phyloP scores from a whole-genome alignment of 805 yeast genomes.

The Kodamaea hsintzibuensis region DNA sequence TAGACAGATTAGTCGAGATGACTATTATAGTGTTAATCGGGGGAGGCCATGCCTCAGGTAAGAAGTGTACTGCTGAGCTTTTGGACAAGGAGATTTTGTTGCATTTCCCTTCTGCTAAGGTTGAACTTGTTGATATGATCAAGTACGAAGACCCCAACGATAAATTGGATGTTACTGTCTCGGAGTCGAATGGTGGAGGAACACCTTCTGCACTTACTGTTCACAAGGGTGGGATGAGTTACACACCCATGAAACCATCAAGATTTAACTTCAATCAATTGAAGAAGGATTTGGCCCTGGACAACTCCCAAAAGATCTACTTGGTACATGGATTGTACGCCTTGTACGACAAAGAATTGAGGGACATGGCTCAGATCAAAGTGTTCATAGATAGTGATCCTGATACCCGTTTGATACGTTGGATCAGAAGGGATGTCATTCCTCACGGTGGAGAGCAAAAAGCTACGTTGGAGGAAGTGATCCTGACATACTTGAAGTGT shows the following conservation, averaged over 20 bases:
- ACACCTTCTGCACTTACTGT: conserved; percentile 32
- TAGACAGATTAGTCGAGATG: conserved; percentile 1
- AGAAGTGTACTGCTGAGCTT: conserved; percentile 35
- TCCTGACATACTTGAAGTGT: conserved; percentile 50
- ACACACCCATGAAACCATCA: conserved; percentile 37
- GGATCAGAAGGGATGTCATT: conserved; percentile 55
- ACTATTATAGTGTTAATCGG: conserved; percentile 49
- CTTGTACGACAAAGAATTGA: conserved; percentile 58
- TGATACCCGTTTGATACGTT: conserved; percentile 78
- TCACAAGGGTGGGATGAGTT: conserved; percentile 20
- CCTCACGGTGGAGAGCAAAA: conserved; percentile 8
- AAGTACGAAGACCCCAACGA: conserved; percentile 32
- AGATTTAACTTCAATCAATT: conserved; percentile 39
- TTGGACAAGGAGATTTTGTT: conserved; percentile 30
- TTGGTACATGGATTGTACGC: conserved; percentile 82
- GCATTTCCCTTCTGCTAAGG: conserved; percentile 17
- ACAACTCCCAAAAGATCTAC: conserved; percentile 17
- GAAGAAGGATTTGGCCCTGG: conserved; percentile 17
- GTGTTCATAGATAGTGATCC: conserved; percentile 83
- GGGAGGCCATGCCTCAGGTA: conserved; percentile 67
- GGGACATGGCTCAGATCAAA: conserved; percentile 59
- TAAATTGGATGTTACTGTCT: conserved; percentile 6
- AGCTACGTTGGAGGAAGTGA: conserved; percentile 34
- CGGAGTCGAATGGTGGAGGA: conserved; percentile 9
- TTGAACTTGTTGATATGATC: conserved; percentile 47